These are phyloP conservation scores for Phylloporus scabripes DNA, from an alignment of 768 basidiomycete genomes.

Conservation along the genomic window DNA sequence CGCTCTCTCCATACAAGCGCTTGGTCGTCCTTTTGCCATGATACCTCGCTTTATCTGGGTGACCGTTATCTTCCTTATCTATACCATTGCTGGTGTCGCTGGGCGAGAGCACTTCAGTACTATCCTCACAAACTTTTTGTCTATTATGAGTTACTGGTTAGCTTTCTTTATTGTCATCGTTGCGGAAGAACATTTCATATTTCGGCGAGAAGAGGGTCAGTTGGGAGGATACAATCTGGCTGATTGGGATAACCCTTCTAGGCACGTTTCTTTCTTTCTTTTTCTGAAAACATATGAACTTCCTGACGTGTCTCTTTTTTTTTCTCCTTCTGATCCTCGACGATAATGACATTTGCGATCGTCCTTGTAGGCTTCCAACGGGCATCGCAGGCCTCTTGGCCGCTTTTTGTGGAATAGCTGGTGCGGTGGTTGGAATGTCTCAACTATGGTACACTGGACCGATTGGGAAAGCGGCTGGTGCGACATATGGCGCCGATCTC, in stretches of 20 bases:
- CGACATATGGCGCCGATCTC: conserved; percentile 42
- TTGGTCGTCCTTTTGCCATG: conserved; percentile 38
- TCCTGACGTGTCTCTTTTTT: too few species aligned
- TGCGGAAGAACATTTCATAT: conserved; percentile 42
- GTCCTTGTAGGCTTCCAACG: conserved; percentile 41
- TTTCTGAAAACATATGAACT: too few species aligned
- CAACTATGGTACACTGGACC: conserved; percentile 51
- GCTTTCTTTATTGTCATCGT: conserved; percentile 44
- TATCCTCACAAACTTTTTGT: conserved; percentile 40
- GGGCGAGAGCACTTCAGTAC: conserved; percentile 42
- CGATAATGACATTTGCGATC: background rate
- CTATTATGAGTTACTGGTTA: conserved; percentile 42
- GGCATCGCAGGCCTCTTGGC: conserved; percentile 47
- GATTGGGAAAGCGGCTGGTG: conserved; percentile 39
- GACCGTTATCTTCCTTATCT: conserved; percentile 33
- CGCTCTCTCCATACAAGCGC: conserved; percentile 42
- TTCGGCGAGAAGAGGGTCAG: conserved; percentile 34
- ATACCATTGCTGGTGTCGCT: conserved; percentile 37
- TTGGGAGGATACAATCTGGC: conserved; percentile 47
- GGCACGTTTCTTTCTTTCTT: conserved; percentile 27
- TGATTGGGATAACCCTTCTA: conserved; percentile 40
- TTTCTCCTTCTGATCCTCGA: background rate
- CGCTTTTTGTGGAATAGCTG: conserved; percentile 40
- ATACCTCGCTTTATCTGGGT: conserved; percentile 46
- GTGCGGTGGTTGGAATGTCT: conserved; percentile 51